A percentile compares a stretch with the other conserved stretches of the same genome.
phyloP scores from a whole-genome alignment of 2,329 filamentous ascomycete species.

The Pyrenochaeta sp. region DNA sequence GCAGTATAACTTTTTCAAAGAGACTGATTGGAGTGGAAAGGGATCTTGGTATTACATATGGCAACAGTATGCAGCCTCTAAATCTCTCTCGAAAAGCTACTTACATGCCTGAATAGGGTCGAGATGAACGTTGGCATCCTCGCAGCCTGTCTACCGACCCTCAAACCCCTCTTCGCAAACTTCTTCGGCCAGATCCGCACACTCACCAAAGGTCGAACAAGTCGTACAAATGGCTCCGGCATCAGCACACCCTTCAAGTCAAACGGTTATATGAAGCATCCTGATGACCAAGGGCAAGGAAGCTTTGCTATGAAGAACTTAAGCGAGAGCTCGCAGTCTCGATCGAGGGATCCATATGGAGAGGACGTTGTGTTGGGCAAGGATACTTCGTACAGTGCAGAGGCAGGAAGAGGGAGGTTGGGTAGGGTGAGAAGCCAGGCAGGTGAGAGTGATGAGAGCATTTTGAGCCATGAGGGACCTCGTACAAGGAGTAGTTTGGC shows the following conservation, averaged over 20 bases:
- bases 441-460: conserved; percentile 23
- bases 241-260: conserved; percentile 23
- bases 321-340: conserved; percentile 11
- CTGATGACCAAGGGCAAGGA: conserved; percentile 2
- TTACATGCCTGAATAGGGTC: conserved; percentile 35
- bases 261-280: conserved; percentile 27
- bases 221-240: conserved; percentile 16
- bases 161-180: conserved; percentile 37
- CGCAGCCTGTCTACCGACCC: conserved; percentile 39
- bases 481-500: conserved; percentile 6
- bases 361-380: conserved; percentile 22
- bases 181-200: conserved; percentile 32
- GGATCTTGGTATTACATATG: conserved; percentile 39
- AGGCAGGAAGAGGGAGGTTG: conserved; percentile 6
- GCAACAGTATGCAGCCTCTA: conserved; percentile 25
- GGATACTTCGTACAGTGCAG: conserved; percentile 13
- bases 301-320: conserved; percentile 24
- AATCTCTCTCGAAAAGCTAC: conserved; percentile 10
- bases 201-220: conserved; percentile 25
- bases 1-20: conserved; percentile 40
- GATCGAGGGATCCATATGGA: conserved; percentile 14
- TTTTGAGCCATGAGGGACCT: conserved; percentile 8
- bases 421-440: conserved; percentile 6
- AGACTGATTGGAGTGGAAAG: conserved; percentile 36
- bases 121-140: conserved; percentile 45